Conservation (phyloP, 2,329 filamentous ascomycete species). For the Verticillium alfalfae region DNA sequence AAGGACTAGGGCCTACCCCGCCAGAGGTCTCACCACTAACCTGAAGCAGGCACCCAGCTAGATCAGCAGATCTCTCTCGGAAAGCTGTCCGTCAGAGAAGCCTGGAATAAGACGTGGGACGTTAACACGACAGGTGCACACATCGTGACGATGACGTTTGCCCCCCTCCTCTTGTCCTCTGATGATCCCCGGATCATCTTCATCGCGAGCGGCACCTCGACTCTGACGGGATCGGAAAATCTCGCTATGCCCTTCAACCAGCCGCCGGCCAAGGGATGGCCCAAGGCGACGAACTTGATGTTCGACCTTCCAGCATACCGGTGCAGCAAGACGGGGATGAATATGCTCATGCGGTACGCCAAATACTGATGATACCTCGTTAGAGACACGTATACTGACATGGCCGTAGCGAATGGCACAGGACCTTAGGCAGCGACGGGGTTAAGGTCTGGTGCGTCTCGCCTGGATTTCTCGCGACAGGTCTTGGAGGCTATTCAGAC, state of each 20-base stretch:
- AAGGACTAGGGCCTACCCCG: not conserved
- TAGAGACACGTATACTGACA: not conserved
- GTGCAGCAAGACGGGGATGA: conserved; percentile 18
- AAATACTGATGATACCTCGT: not conserved
- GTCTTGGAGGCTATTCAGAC: conserved; percentile 20
- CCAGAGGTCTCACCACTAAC: no score
- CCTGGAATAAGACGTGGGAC: conserved; percentile 39
- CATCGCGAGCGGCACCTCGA: conserved; percentile 36
- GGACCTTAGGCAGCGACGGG: conserved; percentile 23
- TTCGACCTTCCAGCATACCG: conserved; percentile 21
- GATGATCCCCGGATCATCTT: conserved; percentile 41
- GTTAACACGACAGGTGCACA: conserved; percentile 42
- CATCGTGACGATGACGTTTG: conserved; percentile 24
- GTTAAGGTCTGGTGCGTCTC: conserved; percentile 33
- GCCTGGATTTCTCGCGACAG: conserved; percentile 35
- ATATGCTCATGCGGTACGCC: conserved; percentile 17
- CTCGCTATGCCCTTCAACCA: conserved; percentile 14
- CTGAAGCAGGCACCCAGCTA: not conserved
- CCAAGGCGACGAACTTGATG: conserved; percentile 36
- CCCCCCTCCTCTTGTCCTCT: conserved; percentile 35
- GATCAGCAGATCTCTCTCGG: not conserved
- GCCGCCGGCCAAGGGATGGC: conserved; percentile 35
- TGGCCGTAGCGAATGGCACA: not conserved
- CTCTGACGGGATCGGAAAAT: conserved; percentile 22
- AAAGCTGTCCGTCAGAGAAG: conserved; percentile 21